These are phyloP conservation scores for Spirogloea muscicola DNA, from an alignment of 139 green algal species.

Conservation along the genomic window DNA sequence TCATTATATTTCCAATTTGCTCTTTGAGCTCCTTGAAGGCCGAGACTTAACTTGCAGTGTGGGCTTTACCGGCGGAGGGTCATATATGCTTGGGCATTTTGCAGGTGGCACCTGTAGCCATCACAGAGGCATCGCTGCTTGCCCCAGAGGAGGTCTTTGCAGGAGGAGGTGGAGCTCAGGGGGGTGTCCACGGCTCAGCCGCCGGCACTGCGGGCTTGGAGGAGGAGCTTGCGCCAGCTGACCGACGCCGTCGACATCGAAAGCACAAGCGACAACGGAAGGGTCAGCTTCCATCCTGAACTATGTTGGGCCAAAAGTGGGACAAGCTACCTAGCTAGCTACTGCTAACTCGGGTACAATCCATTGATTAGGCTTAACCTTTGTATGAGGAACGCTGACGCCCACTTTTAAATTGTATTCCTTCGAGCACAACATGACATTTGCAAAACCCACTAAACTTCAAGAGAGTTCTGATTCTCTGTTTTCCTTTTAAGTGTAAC, in stretches of 20 bases:
- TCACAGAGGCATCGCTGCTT: constrained; percentile 35
- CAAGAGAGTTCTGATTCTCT: too few species aligned
- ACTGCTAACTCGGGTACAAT: too few species aligned
- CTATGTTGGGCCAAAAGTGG: too few species aligned
- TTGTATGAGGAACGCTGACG: too few species aligned
- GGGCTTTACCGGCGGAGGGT: not conserved
- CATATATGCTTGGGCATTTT: not conserved
- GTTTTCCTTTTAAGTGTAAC: too few species aligned
- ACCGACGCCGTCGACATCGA: constrained; percentile 9
- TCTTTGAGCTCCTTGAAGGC: not conserved
- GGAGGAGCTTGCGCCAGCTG: constrained; percentile 35
- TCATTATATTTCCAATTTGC: not conserved
- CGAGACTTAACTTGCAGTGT: not conserved
- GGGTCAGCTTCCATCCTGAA: too few species aligned
- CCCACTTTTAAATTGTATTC: too few species aligned
- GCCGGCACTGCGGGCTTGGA: constrained; percentile 21
- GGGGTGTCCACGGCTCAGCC: constrained; percentile 7
- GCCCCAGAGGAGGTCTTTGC: constrained; percentile 48
- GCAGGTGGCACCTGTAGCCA: constrained; percentile 40
- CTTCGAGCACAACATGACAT: too few species aligned
- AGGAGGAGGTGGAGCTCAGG: constrained; percentile 22
- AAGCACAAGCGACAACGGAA: constrained; percentile 46
- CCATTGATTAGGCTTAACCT: too few species aligned
- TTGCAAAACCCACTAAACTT: too few species aligned
- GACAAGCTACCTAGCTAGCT: too few species aligned